A percentile compares a stretch with the other conserved stretches of the same genome.
These are phyloP conservation scores for Dothidotthia symphoricarpi DNA, from an alignment of 2,329 filamentous ascomycete genomes.

Conservation along the genomic window DNA sequence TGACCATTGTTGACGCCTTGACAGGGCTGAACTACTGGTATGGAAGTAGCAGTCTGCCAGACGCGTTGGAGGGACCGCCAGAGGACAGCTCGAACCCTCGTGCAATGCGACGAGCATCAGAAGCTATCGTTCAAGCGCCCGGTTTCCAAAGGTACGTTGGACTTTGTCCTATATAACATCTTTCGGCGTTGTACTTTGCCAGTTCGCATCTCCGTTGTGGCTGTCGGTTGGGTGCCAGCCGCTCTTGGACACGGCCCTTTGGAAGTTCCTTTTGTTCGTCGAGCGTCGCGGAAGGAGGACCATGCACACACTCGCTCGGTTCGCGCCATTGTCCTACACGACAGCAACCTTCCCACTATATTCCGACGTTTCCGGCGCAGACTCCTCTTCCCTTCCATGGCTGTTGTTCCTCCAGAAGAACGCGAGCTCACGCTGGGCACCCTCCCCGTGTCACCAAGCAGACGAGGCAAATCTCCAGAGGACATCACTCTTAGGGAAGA, in stretches of 20 bases:
- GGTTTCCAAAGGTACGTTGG: constrained; percentile 32
- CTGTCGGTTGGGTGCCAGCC: too few relatives aligned
- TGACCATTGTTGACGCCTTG: constrained; percentile 12
- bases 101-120: constrained; percentile 36
- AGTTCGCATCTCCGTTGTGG: too few relatives aligned
- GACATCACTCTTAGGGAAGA: constrained; percentile 14
- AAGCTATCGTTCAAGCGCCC: constrained; percentile 29
- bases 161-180: too few relatives aligned
- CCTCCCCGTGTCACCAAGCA: constrained; percentile 19
- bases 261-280: too few relatives aligned
- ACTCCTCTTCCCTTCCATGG: too few relatives aligned
- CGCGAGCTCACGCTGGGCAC: constrained; percentile 8
- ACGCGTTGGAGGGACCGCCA: constrained; percentile 27
- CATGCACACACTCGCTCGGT: too few relatives aligned
- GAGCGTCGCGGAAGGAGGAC: too few relatives aligned
- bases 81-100: constrained; percentile 24
- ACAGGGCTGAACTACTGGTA: constrained; percentile 37
- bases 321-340: too few relatives aligned
- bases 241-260: too few relatives aligned
- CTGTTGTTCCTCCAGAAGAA: constrained; percentile 3
- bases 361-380: too few relatives aligned
- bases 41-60: constrained; percentile 32
- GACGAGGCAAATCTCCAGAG: constrained; percentile 17
- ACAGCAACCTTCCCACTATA: too few relatives aligned
- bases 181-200: too few relatives aligned